Base-by-base conservation (phyloP, 176 grass and related monocot species). In the Zea luxurians region DNA sequence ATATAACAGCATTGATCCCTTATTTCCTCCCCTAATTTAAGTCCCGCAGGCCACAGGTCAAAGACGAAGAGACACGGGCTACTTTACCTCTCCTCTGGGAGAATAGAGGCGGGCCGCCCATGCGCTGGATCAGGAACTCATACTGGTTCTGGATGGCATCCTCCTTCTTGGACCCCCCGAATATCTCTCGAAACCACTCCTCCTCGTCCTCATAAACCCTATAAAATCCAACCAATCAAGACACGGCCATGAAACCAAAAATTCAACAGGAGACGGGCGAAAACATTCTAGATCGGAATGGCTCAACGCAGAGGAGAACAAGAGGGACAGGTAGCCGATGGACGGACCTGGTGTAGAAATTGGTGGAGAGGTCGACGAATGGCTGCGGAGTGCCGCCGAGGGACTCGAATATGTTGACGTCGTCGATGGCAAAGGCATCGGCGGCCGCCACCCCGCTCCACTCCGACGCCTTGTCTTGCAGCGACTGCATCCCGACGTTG, bases 61-160 rank as follows among this genome's bases (percentile, higher is more conserved):
- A 21, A 81, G 55, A 38, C 1, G 45, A 71, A 45, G 11, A 52
- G 38, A 38, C 45, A 38, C 62, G 13, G 6, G 37, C 7, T 27
- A 16, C 47, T 53, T 46, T 84, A 95, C 92, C 92, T 93, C 87
- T 95, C 83, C 96, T 87, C 70, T 99, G 63, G 50, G 89, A 92
- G 83, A 89, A 99, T 18, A 99, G 88, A 8, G 84, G 86, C 5
- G 96, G 96, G 69, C 92, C 96, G 59, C 96, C 96, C 96, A 99
- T 99, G 45, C 96, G 84, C 89, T 99, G 96, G 21, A 92, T 82
- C 35, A 99, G 72, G 81, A 99, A 99, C 81, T 99, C 96, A 42
- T 99, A 99, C 88, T 99, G 92, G 83, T 99, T 99, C 67, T 10
- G 88, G 76, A 99, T 99, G 8, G 92, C 96, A 8, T 99, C 92